Conservation (phyloP, 2,329 filamentous ascomycete genomes). For the Chaetomium olivaceum region DNA sequence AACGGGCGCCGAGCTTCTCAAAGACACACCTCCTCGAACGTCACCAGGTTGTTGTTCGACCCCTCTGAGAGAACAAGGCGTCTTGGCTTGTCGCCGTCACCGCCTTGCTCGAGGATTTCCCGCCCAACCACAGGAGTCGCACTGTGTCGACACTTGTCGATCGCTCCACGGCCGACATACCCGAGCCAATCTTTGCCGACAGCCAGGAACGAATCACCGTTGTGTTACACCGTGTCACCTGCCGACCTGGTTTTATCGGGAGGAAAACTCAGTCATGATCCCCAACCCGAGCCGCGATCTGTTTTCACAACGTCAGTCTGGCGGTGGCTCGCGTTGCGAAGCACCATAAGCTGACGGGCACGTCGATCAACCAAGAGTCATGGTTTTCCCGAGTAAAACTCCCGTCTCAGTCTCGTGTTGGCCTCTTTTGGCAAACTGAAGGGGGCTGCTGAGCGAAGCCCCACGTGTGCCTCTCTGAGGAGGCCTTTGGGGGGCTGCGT, state of each 20-base stretch:
- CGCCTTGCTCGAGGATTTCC: not conserved
- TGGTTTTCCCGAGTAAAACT: not conserved
- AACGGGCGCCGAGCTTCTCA: not conserved
- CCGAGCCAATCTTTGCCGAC: slow-evolving; percentile 13
- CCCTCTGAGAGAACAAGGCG: not conserved
- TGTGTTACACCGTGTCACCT: slow-evolving; percentile 23
- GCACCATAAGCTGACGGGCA: not conserved
- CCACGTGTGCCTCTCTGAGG: not conserved
- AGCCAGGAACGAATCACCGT: slow-evolving; percentile 17
- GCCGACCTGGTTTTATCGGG: slow-evolving; percentile 14
- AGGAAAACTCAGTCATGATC: slow-evolving; percentile 8
- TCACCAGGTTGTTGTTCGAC: slow-evolving; percentile 2
- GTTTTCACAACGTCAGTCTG: slow-evolving; percentile 18
- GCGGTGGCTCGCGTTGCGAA: slow-evolving; percentile 8
- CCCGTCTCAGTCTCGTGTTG: not conserved
- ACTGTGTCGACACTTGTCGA: slow-evolving; percentile 19
- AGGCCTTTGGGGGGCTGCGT: not conserved
- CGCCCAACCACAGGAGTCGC: slow-evolving; percentile 5
- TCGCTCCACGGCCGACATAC: slow-evolving; percentile 14
- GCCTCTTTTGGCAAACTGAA: not conserved
- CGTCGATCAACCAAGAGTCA: not conserved
- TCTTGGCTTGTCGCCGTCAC: not conserved
- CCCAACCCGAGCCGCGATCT: not conserved
- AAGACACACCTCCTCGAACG: not conserved
- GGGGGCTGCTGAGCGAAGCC: not conserved